Evolutionary conservation across 1,139 yeast species (phyloP), one percentile per base, ranked within the genome.

Genomic region (Yamadazyma mexicana): DNA sequence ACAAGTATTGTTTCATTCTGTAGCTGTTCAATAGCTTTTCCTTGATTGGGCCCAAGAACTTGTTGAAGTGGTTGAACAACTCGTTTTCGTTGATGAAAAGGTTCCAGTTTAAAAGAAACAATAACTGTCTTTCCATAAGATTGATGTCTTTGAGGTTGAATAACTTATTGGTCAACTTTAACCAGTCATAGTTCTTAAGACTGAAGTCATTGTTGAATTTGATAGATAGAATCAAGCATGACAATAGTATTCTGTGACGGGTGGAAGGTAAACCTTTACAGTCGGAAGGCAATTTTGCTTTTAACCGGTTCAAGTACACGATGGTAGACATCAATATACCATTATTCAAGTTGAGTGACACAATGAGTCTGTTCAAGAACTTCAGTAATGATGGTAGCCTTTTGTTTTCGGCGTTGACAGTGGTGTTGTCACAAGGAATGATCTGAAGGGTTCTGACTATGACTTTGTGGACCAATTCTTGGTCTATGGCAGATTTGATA

Each of bases 231-330:
- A 85, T 83, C 51, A 85, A 64, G 56, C 89, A 82, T 12, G 88
- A 84, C 45, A 85, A 69, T 50, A 85, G 79, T 44, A 85, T 81
- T 54, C 94, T 72, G 60, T 85, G 92, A 55, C 87, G 73, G 1
- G 94, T 84, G 48, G 88, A 83, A 24, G 89, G 86, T 47, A 83
- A 65, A 24, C 92, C 92, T 51, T 79, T 82, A 25, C 91, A 87
- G 48, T 82, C 83, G 44, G 69, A 66, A 33, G 92, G 91, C 41
- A 84, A 67, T 51, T 73, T 79, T 39, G 69, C 48, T 58, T 78
- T 76, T 50, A 85, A 66, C 51, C 79, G 71, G 51, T 81, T 76
- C 59, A 85, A 69, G 57, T 82, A 83, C 30, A 83, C 81, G 47
- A 81, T 73, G 3, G 91, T 81, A 15, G 88, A 75, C 77, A 85